Evolutionary conservation across 371 early-diverging fungal species (phyloP).

Genomic region (Phascolomyces articulosus): DNA sequence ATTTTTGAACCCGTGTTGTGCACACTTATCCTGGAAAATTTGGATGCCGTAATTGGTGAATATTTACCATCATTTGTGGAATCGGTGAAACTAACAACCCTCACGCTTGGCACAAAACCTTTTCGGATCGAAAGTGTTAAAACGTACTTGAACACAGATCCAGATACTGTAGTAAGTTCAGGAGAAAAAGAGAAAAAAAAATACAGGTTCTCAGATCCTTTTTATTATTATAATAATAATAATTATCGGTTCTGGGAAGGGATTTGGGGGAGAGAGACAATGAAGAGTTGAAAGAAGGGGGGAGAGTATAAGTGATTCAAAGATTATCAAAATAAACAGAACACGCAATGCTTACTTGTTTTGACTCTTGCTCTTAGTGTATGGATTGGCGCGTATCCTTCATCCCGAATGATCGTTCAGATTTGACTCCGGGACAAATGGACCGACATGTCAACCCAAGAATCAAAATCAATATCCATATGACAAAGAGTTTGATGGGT

Average conservation of each 20-base stretch:
- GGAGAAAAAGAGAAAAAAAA: not conserved
- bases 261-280: not conserved
- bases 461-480: conserved; percentile 88
- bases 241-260: not conserved
- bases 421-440: conserved; percentile 65
- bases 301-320: too few relatives aligned
- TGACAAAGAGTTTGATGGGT: conserved; percentile 89
- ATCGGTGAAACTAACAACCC: conserved; percentile 86
- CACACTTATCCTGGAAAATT: conserved; percentile 70
- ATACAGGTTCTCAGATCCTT: not conserved
- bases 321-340: too few relatives aligned
- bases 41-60: conserved; percentile 76
- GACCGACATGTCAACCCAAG: conserved; percentile 83
- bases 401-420: conserved; percentile 78
- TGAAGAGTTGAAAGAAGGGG: too few relatives aligned
- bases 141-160: conserved; percentile 73
- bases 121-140: conserved; percentile 90
- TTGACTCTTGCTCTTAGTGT: conserved; percentile 43
- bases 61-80: conserved; percentile 90
- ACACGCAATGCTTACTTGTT: too few relatives aligned
- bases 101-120: conserved; percentile 96
- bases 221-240: too few relatives aligned
- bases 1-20: conserved; percentile 94
- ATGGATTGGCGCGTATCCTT: conserved; percentile 96
- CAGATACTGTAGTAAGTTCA: conserved; percentile 76